Conservation (phyloP, 257 asterid species). For the Scutellaria galericulata region DNA sequence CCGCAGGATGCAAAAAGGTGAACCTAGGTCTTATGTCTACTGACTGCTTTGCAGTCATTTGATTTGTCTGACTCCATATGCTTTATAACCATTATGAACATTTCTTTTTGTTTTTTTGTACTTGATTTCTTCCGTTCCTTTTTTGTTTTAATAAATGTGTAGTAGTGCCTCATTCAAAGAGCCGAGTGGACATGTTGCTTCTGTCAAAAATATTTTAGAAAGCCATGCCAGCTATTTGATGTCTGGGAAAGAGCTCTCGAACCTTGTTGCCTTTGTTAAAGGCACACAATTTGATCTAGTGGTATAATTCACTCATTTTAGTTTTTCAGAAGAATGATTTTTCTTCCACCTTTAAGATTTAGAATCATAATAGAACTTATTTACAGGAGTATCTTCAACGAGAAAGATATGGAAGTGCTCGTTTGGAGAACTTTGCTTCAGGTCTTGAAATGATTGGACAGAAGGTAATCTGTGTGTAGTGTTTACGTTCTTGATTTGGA, state of each 20-base stretch:
- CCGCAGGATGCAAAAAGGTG: constrained; percentile 78
- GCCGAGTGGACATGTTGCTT: constrained; percentile 88
- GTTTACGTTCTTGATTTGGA: constrained; percentile 26
- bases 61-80: constrained; percentile 15
- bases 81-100: constrained; percentile 25
- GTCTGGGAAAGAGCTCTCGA: constrained; percentile 98
- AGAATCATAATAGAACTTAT: constrained; percentile 34
- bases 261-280: constrained; percentile 97
- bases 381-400: constrained; percentile 95
- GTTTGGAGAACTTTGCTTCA: constrained; percentile 88
- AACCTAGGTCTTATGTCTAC: constrained; percentile 23
- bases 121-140: constrained; percentile 8
- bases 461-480: constrained; percentile 60
- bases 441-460: constrained; percentile 95
- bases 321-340: constrained; percentile 21
- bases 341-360: constrained; percentile 18
- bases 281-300: constrained; percentile 99
- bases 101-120: not conserved
- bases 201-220: constrained; percentile 93
- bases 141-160: constrained; percentile 34
- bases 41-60: constrained; percentile 23
- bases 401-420: constrained; percentile 93
- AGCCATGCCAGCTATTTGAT: constrained; percentile 96
- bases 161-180: constrained; percentile 81
- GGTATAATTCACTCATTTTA: constrained; percentile 53